Evolutionary conservation across 2,329 filamentous ascomycete genomes (phyloP).

Genomic region (Chaetoscypha palmicola): DNA sequence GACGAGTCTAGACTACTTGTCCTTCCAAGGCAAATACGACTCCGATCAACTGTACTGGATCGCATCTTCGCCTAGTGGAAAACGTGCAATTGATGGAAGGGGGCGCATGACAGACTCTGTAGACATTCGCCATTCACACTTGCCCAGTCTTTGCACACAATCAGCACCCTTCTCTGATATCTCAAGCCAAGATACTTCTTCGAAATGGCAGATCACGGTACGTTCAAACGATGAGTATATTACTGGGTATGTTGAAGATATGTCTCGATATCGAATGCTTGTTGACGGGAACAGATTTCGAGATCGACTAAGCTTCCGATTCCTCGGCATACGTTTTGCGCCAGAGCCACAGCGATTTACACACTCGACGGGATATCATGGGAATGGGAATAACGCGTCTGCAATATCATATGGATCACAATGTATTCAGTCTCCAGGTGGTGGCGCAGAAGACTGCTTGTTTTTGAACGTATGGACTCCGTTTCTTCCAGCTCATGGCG

Average conservation of each 20-base stretch:
- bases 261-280: background rate
- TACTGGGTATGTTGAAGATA: constrained; percentile 34
- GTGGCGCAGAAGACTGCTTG: constrained; percentile 46
- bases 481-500: constrained; percentile 22
- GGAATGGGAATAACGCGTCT: constrained; percentile 36
- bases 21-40: constrained; percentile 16
- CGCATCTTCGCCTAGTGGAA: constrained; percentile 5
- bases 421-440: constrained; percentile 36
- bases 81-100: constrained; percentile 14
- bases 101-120: constrained; percentile 27
- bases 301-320: constrained; percentile 42
- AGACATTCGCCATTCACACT: constrained; percentile 23
- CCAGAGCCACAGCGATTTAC: constrained; percentile 19
- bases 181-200: constrained; percentile 29
- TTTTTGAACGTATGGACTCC: constrained; percentile 49
- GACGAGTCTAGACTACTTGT: constrained; percentile 17
- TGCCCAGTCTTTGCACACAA: constrained; percentile 45
- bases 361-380: constrained; percentile 40
- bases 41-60: constrained; percentile 21
- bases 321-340: constrained; percentile 23
- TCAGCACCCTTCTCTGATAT: constrained; percentile 31
- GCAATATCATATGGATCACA: constrained; percentile 38
- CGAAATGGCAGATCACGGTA: constrained; percentile 34
- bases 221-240: constrained; percentile 37
- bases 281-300: constrained; percentile 26